phyloP scores from a whole-genome alignment of 1,139 yeast species.

The Waltiozyma sp. region DNA sequence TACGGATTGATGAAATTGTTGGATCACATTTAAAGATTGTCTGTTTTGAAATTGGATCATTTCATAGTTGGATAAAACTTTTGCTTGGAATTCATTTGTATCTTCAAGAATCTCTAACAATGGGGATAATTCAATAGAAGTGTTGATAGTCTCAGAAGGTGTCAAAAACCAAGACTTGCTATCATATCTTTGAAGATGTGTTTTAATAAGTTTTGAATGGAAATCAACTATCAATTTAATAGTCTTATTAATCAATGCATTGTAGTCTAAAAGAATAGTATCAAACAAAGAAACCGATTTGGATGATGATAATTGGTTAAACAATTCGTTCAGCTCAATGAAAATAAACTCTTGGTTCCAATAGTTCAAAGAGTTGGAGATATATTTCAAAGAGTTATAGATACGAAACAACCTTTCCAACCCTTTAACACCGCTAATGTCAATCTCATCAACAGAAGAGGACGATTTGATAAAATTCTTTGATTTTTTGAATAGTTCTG shows the following conservation, averaged over 20 bases:
- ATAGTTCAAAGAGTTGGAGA: conserved; percentile 38
- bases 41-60: conserved; percentile 25
- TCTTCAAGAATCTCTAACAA: conserved; percentile 7
- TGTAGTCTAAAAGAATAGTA: conserved; percentile 37
- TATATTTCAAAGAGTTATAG: conserved; percentile 48
- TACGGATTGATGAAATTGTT: conserved; percentile 44
- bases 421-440: conserved; percentile 35
- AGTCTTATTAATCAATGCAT: conserved; percentile 28
- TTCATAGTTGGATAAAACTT: conserved; percentile 28
- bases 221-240: conserved; percentile 31
- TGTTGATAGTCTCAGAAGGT: conserved; percentile 8
- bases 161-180: not conserved
- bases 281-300: conserved; percentile 39
- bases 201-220: conserved; percentile 39
- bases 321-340: conserved; percentile 47
- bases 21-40: conserved; percentile 37
- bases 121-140: conserved; percentile 16
- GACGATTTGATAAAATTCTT: conserved; percentile 25
- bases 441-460: conserved; percentile 24
- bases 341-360: conserved; percentile 63
- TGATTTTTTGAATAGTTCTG: conserved; percentile 31
- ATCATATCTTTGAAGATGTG: conserved; percentile 36
- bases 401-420: conserved; percentile 46
- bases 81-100: conserved; percentile 20
- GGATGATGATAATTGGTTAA: conserved; percentile 23